Conservation (phyloP, 345 rosid genomes). For the Eucalyptus curtisii region DNA sequence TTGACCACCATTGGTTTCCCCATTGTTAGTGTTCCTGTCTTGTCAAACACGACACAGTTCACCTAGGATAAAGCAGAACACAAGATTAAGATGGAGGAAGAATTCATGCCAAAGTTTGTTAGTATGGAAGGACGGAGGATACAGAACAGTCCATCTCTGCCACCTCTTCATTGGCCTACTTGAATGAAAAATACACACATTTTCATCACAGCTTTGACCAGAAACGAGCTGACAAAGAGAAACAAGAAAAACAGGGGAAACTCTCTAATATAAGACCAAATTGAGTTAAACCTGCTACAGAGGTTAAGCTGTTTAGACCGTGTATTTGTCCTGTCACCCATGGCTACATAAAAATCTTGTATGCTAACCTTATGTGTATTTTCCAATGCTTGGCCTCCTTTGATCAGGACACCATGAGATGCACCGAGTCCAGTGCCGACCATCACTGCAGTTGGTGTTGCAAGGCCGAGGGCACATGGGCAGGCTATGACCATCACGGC, state of each 20-base stretch:
- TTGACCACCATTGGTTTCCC: conserved; percentile 75
- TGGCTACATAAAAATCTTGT: background rate
- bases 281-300: background rate
- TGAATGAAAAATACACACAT: background rate
- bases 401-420: conserved; percentile 76
- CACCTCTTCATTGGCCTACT: background rate
- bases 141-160: background rate
- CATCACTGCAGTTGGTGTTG: conserved; percentile 96
- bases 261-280: background rate
- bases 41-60: conserved; percentile 79
- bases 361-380: conserved; percentile 57
- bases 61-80: conserved; percentile 20
- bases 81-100: background rate
- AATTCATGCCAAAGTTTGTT: background rate
- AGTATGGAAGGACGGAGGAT: background rate
- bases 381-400: conserved; percentile 87
- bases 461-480: conserved; percentile 87
- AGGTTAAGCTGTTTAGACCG: background rate
- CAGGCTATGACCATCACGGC: conserved; percentile 98
- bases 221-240: background rate
- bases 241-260: background rate
- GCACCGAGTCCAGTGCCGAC: conserved; percentile 98
- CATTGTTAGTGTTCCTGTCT: conserved; percentile 84
- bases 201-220: background rate
- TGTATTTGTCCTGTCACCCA: background rate